Conservation (phyloP, 2,329 filamentous ascomycete genomes). For the Colletotrichum zoysiae region DNA sequence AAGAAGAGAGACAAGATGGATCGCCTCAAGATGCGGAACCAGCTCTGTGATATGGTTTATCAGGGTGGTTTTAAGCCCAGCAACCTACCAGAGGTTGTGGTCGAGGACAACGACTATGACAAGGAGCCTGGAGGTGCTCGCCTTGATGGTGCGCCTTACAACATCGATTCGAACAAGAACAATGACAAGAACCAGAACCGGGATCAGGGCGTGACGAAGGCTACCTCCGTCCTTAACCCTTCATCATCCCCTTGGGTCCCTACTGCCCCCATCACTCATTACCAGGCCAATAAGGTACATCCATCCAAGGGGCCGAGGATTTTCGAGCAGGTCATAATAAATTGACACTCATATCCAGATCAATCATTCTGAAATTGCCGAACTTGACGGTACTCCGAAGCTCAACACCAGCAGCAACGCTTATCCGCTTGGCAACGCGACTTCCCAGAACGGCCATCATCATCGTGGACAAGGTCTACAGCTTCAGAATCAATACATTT, state of each 20-base stretch:
- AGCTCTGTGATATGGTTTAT: slow-evolving; percentile 5
- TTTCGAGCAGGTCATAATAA: neutral
- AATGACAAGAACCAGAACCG: slow-evolving; percentile 4
- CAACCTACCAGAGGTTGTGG: slow-evolving; percentile 12
- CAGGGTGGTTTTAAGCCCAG: slow-evolving; percentile 9
- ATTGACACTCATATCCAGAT: slow-evolving; percentile 1
- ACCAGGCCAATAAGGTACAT: slow-evolving; percentile 11
- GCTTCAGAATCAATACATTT: neutral
- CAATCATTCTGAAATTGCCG: slow-evolving; percentile 10
- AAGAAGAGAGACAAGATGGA: slow-evolving; percentile 13
- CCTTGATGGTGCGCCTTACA: slow-evolving; percentile 9
- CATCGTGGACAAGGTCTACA: neutral
- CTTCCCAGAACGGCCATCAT: neutral
- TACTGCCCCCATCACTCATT: neutral
- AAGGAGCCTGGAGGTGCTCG: slow-evolving; percentile 35
- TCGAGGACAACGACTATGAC: slow-evolving; percentile 26
- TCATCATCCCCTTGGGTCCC: slow-evolving; percentile 38
- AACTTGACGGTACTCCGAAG: slow-evolving; percentile 13
- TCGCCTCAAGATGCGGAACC: slow-evolving; percentile 16
- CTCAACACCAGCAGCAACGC: neutral
- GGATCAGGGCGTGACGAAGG: neutral
- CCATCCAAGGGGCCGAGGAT: neutral
- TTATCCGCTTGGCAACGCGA: neutral
- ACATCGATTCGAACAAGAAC: slow-evolving; percentile 4
- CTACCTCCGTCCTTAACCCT: slow-evolving; percentile 34